Percentiles rank a stretch among this genome's conserved stretches.
Conservation (phyloP, 495 filamentous ascomycete genomes). For the Penicillium steckii region DNA sequence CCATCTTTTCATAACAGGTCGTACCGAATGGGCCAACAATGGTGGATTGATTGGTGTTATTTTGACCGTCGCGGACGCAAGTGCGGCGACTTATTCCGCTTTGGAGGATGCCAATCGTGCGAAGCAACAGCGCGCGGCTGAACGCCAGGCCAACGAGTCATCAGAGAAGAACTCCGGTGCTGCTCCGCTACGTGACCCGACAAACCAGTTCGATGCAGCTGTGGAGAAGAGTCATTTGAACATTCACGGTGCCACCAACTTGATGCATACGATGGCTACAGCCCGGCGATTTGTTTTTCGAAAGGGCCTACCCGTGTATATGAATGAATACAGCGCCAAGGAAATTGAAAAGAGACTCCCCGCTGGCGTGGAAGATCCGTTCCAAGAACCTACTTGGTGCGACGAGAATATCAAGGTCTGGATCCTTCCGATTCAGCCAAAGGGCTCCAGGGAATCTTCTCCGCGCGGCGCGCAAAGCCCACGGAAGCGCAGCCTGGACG, state of each 20-base stretch:
- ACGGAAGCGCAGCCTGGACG: conserved; percentile 63
- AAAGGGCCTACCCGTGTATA: conserved; percentile 67
- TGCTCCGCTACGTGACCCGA: neutral
- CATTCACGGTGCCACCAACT: conserved; percentile 76
- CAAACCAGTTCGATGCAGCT: neutral
- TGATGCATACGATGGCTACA: conserved; percentile 75
- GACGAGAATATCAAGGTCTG: conserved; percentile 80
- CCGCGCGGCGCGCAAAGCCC: conserved; percentile 30
- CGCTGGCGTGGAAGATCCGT: conserved; percentile 28
- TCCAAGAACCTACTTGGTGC: conserved; percentile 61
- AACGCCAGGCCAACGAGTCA: conserved; percentile 12
- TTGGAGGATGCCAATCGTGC: conserved; percentile 23
- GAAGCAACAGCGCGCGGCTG: conserved; percentile 25
- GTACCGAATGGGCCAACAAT: conserved; percentile 66
- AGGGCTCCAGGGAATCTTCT: neutral
- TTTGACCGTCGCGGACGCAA: conserved; percentile 72
- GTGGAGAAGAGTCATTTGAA: conserved; percentile 41
- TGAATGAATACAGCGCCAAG: conserved; percentile 60
- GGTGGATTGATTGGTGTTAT: conserved; percentile 85
- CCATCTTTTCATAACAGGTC: conserved; percentile 80
- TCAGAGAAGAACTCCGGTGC: conserved; percentile 13
- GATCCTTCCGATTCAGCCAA: conserved; percentile 63
- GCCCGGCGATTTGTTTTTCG: conserved; percentile 88
- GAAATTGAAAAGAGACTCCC: conserved; percentile 21
- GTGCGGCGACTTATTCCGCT: conserved; percentile 29